A percentile compares a stretch with the other conserved stretches of the same genome.
phyloP scores from a whole-genome alignment of 139 green algal genomes.

The Volvox reticuliferus region DNA sequence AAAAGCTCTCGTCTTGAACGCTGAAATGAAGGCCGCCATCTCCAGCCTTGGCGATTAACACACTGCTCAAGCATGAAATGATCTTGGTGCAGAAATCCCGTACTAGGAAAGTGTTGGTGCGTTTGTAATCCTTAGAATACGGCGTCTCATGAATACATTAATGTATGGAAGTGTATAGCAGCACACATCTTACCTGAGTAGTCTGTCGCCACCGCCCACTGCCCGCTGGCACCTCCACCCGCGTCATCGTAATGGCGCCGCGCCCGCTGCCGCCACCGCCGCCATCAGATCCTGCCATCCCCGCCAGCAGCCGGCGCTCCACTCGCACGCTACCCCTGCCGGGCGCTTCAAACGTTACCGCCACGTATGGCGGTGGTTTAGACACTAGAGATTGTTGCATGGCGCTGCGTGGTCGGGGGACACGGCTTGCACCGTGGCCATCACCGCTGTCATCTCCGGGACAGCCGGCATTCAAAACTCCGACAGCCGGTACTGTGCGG shows the following conservation, averaged over 20 bases:
- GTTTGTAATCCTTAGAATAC: too few species aligned
- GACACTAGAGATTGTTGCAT: neutral
- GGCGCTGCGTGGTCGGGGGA: neutral
- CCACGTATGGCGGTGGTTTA: neutral
- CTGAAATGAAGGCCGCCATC: too few species aligned
- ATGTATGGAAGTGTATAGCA: too few species aligned
- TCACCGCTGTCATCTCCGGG: neutral
- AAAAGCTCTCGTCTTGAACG: too few species aligned
- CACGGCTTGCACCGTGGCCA: neutral
- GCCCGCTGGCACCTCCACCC: constrained; percentile 28
- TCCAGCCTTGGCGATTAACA: too few species aligned
- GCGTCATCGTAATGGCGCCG: neutral
- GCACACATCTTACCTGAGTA: neutral
- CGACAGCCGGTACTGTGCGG: neutral
- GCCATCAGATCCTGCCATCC: too few species aligned
- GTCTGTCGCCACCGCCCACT: constrained; percentile 17
- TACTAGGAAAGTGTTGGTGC: too few species aligned
- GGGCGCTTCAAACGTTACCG: constrained; percentile 5
- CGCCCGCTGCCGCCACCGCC: neutral
- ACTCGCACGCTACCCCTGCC: neutral
- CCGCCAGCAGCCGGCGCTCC: constrained; percentile 22
- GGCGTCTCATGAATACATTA: too few species aligned
- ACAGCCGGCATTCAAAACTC: neutral
- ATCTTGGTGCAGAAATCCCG: too few species aligned
- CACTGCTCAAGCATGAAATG: too few species aligned